Conservation (phyloP, 1,139 yeast genomes). For the Scheffersomyces lignicola region DNA sequence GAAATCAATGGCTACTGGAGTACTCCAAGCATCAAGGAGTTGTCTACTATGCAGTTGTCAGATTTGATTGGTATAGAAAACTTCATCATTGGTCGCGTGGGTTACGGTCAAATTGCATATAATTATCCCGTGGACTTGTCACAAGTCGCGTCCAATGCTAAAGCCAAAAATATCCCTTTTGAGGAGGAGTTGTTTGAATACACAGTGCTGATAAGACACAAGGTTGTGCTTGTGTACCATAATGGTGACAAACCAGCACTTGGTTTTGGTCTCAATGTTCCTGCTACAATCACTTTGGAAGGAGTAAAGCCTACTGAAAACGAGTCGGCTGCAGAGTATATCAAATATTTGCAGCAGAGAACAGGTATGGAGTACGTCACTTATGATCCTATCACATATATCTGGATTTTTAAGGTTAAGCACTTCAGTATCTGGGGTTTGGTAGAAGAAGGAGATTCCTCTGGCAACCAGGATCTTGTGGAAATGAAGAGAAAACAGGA, state of each 20-base stretch:
- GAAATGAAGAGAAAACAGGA: constrained; percentile 33
- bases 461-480: constrained; percentile 48
- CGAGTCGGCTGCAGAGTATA: constrained; percentile 29
- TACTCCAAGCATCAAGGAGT: constrained; percentile 62
- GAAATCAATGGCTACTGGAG: constrained; percentile 69
- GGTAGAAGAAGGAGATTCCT: constrained; percentile 68
- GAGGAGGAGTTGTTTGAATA: constrained; percentile 52
- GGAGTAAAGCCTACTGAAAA: constrained; percentile 51
- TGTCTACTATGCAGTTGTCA: constrained; percentile 46
- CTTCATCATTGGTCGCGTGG: constrained; percentile 74
- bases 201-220: constrained; percentile 55
- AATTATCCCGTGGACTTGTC: constrained; percentile 73
- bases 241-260: constrained; percentile 58
- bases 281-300: constrained; percentile 80
- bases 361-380: constrained; percentile 76
- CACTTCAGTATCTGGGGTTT: constrained; percentile 96
- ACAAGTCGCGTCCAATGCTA: constrained; percentile 24
- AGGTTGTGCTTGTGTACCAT: constrained; percentile 67
- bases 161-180: constrained; percentile 30
- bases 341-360: constrained; percentile 50
- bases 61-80: constrained; percentile 61
- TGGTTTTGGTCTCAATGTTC: constrained; percentile 79
- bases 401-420: constrained; percentile 81
- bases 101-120: constrained; percentile 75
- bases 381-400: constrained; percentile 73